These are phyloP conservation scores for Fusarium camptoceras DNA, from an alignment of 2,329 filamentous ascomycete species.

Conservation along the genomic window DNA sequence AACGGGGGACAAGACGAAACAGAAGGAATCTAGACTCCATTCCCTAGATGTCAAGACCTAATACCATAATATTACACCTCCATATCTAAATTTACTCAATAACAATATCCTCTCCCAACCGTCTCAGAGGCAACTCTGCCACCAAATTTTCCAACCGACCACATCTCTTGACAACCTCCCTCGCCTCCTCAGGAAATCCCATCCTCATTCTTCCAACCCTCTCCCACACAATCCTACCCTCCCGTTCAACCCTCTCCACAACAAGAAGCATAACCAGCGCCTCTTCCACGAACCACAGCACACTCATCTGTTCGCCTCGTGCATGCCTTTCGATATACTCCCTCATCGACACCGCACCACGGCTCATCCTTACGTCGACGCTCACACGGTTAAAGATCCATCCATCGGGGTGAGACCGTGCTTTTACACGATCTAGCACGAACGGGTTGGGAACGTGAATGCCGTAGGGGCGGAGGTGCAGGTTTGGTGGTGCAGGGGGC, in stretches of 20 bases:
- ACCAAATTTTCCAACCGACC: conserved; percentile 50
- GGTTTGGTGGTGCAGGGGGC: conserved; percentile 36
- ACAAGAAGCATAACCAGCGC: conserved; percentile 51
- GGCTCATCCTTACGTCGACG: conserved; percentile 51
- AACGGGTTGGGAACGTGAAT: conserved; percentile 51
- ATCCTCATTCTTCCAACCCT: conserved; percentile 52
- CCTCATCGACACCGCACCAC: conserved; percentile 45
- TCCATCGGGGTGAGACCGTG: conserved; percentile 47
- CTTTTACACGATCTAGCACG: conserved; percentile 52
- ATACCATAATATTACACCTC: conserved; percentile 30
- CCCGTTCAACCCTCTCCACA: conserved; percentile 44
- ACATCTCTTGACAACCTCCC: conserved; percentile 49
- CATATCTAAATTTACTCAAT: conserved; percentile 45
- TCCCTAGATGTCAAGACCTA: neutral
- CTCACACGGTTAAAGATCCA: conserved; percentile 53
- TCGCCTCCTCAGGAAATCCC: conserved; percentile 50
- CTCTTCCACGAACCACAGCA: conserved; percentile 53
- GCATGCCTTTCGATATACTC: conserved; percentile 52
- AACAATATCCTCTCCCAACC: conserved; percentile 50
- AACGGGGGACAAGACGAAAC: neutral
- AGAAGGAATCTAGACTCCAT: neutral
- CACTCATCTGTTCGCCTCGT: conserved; percentile 52
- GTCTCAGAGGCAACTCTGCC: conserved; percentile 48
- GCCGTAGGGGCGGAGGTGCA: conserved; percentile 45
- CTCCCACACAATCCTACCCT: conserved; percentile 46